These are phyloP conservation scores for Vararia minispora DNA, from an alignment of 768 basidiomycete genomes.

Conservation along the genomic window DNA sequence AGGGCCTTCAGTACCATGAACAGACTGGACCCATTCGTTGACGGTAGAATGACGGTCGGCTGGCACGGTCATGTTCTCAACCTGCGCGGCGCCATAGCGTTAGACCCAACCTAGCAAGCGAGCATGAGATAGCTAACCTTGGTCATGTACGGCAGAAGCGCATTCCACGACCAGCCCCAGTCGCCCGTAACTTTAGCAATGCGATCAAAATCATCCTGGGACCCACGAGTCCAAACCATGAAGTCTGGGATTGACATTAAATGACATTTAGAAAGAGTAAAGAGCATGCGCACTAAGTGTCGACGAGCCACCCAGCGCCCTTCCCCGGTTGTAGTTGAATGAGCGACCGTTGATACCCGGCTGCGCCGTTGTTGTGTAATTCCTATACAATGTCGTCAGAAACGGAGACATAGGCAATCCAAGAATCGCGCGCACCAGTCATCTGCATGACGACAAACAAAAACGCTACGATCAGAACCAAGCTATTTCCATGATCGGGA, in stretches of 20 bases:
- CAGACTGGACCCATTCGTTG: slow-evolving; percentile 20
- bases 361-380: slow-evolving; percentile 4
- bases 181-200: slow-evolving; percentile 19
- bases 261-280: background rate
- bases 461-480: too few relatives aligned
- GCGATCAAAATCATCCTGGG: slow-evolving; percentile 17
- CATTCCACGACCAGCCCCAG: slow-evolving; percentile 18
- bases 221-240: slow-evolving; percentile 19
- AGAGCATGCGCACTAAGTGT: background rate
- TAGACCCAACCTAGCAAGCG: too few relatives aligned
- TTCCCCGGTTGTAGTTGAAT: slow-evolving; percentile 1
- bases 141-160: slow-evolving; percentile 14
- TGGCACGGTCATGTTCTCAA: slow-evolving; percentile 27
- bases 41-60: slow-evolving; percentile 27
- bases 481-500: too few relatives aligned
- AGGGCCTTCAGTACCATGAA: slow-evolving; percentile 8
- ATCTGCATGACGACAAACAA: too few relatives aligned
- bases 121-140: slow-evolving; percentile 12
- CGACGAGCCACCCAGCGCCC: slow-evolving; percentile 2
- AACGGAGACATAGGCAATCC: too few relatives aligned
- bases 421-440: too few relatives aligned
- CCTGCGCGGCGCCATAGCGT: too few relatives aligned
- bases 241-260: slow-evolving; percentile 13
- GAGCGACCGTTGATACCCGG: slow-evolving; percentile 3
- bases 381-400: slow-evolving; percentile 3